Percentiles rank a stretch among this genome's conserved stretches.
Evolutionary conservation across 345 rosid species (phyloP).

Genomic region (Populus davidiana): DNA sequence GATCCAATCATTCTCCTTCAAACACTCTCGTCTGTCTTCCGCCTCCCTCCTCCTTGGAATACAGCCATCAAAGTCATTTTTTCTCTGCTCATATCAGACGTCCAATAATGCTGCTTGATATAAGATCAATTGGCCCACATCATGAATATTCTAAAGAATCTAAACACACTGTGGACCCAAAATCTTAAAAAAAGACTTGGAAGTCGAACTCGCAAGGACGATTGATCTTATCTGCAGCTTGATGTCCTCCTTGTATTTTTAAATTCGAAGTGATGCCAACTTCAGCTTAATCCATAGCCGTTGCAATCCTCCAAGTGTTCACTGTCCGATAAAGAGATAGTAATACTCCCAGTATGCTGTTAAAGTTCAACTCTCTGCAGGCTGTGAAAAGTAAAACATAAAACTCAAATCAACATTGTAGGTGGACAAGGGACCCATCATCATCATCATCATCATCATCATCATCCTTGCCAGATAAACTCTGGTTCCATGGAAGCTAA

Average conservation of each 20-base stretch:
- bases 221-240: neutral
- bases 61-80: neutral
- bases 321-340: too few species aligned
- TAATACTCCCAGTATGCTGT: too few species aligned
- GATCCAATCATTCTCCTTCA: neutral
- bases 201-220: neutral
- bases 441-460: too few species aligned
- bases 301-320: too few species aligned
- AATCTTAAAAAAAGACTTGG: neutral
- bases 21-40: neutral
- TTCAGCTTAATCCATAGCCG: neutral
- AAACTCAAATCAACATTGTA: too few species aligned
- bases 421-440: too few species aligned
- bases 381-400: too few species aligned
- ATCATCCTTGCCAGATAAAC: too few species aligned
- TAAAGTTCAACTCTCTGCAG: too few species aligned
- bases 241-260: neutral
- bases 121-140: neutral
- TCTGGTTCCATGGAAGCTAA: too few species aligned
- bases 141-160: neutral
- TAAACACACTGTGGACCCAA: neutral
- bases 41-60: neutral
- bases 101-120: neutral
- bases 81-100: neutral
- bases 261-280: neutral